A percentile compares a stretch with the other conserved stretches of the same genome.
phyloP scores from a whole-genome alignment of 805 yeast species.

The Lipomyces sp. region DNA sequence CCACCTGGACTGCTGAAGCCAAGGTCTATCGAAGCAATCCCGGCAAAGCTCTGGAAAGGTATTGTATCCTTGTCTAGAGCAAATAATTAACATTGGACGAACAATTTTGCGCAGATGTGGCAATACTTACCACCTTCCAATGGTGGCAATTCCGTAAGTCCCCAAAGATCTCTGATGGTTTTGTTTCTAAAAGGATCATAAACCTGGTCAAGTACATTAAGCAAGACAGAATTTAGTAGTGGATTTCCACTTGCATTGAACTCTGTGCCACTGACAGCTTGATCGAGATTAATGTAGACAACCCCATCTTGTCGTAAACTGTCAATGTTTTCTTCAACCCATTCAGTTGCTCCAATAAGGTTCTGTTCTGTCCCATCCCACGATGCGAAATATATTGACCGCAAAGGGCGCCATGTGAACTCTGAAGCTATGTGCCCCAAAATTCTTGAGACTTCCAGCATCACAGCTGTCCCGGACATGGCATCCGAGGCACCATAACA shows the following conservation, averaged over 20 bases:
- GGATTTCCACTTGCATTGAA: constrained; percentile 65
- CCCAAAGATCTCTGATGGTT: constrained; percentile 30
- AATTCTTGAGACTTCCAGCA: constrained; percentile 67
- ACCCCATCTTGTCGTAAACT: constrained; percentile 56
- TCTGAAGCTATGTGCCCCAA: constrained; percentile 53
- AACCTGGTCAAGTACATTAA: constrained; percentile 51
- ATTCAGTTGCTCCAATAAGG: constrained; percentile 76
- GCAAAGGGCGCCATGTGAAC: constrained; percentile 70
- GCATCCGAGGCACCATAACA: constrained; percentile 83
- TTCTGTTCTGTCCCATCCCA: constrained; percentile 87
- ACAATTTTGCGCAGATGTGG: constrained; percentile 44
- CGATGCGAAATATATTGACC: constrained; percentile 70
- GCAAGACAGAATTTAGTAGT: constrained; percentile 54
- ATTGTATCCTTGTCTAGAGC: constrained; percentile 72
- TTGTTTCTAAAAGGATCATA: constrained; percentile 49
- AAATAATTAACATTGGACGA: constrained; percentile 21
- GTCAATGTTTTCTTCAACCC: constrained; percentile 63
- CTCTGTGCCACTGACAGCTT: constrained; percentile 60
- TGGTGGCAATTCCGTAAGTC: constrained; percentile 3
- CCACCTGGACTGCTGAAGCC: constrained; percentile 59
- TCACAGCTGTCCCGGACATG: constrained; percentile 69
- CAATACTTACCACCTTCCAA: constrained; percentile 38
- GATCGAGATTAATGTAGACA: constrained; percentile 74
- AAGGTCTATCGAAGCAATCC: constrained; percentile 56
- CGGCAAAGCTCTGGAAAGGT: constrained; percentile 51